Evolutionary conservation across 2,329 filamentous ascomycete genomes (phyloP), one percentile per base, ranked within the genome.

Genomic region (Nothomitra cinnamomea): DNA sequence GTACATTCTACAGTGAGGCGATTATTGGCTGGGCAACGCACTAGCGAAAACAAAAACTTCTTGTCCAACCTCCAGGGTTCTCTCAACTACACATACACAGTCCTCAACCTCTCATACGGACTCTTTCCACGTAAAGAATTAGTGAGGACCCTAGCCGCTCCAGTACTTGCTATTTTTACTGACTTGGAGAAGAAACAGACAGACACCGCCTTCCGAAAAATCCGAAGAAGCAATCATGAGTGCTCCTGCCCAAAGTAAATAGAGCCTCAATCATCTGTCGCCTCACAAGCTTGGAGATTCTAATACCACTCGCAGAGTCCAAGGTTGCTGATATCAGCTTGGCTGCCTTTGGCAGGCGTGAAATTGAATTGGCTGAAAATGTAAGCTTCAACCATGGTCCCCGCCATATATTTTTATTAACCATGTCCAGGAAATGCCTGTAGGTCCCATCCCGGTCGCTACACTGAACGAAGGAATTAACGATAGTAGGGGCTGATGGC

Each of bases 401-500:
- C 21, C 7, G 10, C 32, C 19, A 19, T 17, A 22, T 28, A 42
- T 17, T 19, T 12, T 49, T 58, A 43, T 57, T 35, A 13, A 35
- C 25, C 21, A 35, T 35, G 25, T 7, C n/a, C 50, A 61, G 59
- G 59, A 61, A 60, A 61, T 61, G 59, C 59, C 60, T 49, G 59
- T 60, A 55, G 17, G 36, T 40, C 22, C 25, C 24, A 6, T 7
- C 12, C 10, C 21, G 15, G 2, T 25, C 12, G 28, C 24, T 12
- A 35, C 1, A 25, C 25, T 19, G 17, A 24, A 43, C n/a, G 35
- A 25, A 24, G 10, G 54, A 59, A 55, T 73, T 82, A 87, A 69
- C 84, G 88, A 78, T 95, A 95, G 89, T 89, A 90, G 61, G 90
- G 92, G 81, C 82, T 98, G 63, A 94, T 98, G 85, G 80, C 86